Conservation (phyloP, 2,329 filamentous ascomycete genomes). For the Fusarium miscanthi region DNA sequence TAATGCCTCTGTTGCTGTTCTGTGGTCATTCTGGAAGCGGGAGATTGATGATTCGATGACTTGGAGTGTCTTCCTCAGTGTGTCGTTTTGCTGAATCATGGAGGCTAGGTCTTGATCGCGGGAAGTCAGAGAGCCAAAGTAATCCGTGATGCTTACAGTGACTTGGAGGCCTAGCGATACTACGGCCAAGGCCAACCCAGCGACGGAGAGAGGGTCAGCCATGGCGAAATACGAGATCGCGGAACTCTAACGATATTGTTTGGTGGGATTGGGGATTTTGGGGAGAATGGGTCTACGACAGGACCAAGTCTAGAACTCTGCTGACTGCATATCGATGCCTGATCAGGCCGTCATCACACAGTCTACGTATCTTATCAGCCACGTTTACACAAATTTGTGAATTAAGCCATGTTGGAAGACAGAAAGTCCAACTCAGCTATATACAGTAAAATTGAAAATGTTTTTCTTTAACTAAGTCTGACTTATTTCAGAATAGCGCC, state of each 20-base stretch:
- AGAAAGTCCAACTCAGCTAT: background rate
- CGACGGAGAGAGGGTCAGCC: background rate
- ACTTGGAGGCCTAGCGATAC: background rate
- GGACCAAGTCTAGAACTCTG: background rate
- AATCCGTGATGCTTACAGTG: background rate
- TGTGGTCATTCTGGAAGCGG: background rate
- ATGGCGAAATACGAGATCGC: background rate
- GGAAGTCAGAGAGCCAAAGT: background rate
- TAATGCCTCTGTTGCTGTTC: background rate
- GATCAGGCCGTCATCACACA: background rate
- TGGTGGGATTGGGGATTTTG: too few species aligned
- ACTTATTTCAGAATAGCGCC: background rate
- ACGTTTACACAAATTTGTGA: background rate
- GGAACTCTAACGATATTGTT: too few species aligned
- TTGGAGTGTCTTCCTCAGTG: background rate
- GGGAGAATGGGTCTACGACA: accelerated
- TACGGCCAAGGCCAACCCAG: too few species aligned
- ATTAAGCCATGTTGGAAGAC: background rate
- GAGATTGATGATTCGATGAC: background rate
- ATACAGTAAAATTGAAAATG: too few species aligned
- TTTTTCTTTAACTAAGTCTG: too few species aligned
- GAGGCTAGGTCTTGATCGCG: background rate
- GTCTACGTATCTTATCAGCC: background rate
- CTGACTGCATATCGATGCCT: background rate
- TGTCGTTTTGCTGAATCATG: background rate